Evolutionary conservation across 495 filamentous ascomycete genomes (phyloP), one percentile per base, ranked within the genome.

Genomic region (Neurospora sp.): DNA sequence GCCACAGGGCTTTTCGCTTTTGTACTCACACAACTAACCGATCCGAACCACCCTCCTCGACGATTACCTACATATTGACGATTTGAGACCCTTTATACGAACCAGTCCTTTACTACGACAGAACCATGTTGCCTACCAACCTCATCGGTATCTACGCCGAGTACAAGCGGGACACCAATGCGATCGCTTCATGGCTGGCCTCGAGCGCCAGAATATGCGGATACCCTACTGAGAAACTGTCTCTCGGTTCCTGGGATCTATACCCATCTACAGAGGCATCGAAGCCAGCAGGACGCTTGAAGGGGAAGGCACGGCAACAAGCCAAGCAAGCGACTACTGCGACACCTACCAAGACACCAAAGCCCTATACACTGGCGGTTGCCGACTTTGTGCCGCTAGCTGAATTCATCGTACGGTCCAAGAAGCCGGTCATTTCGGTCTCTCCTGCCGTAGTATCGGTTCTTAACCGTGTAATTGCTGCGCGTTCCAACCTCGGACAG

Each of bases 131-230:
- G 42, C 42, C 42, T 8, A n/a, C 42, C 18, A 46, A n/a, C 18
- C 77, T 87, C 11, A 75, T 81, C 74, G 81, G 81, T 70, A 83
- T 78, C 44, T 87, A 86, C 75, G 76, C 76, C 14, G 81, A 81
- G 72, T 88, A 88, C 74, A 88, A 87, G 74, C 76, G 76, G 39
- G 86, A 88, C 73, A 86, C 84, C 23, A 79, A 85, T 72, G 76
- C 72, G 1, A 81, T 88, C 70, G 85, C 85, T 46, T 81, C 81
- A 14, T 87, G 85, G 86, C 83, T 88, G 46, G 84, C 85, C 9
- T 78, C 82, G 39, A 84, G 81, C 37, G 86, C 85, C 69, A 83
- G 78, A 70, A 74, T 83, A 71, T 79, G 71, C 42, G 82, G 83
- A 1, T 84, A 75, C 73, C 31, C 77, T 42, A 70, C 72, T 18